Evolutionary conservation across 2,329 filamentous ascomycete species (phyloP).

Genomic region (Fusarium napiforme): DNA sequence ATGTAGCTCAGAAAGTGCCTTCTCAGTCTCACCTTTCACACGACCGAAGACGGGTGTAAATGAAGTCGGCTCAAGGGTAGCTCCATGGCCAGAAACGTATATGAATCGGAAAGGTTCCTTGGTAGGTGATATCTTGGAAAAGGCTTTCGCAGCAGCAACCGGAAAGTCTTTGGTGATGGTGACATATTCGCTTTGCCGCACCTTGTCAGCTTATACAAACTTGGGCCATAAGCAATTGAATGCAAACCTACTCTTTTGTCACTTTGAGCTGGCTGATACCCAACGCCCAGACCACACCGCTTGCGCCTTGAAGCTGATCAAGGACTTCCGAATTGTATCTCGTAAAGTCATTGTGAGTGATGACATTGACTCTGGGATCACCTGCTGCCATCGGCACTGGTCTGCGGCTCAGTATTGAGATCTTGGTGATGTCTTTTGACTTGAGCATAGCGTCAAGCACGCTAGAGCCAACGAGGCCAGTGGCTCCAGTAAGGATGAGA

Average conservation of each 20-base stretch:
- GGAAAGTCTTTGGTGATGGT: constrained; percentile 30
- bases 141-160: constrained; percentile 26
- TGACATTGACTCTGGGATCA: constrained; percentile 31
- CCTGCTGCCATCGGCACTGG: constrained; percentile 24
- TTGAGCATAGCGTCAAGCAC: constrained; percentile 38
- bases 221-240: not conserved
- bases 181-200: constrained; percentile 21
- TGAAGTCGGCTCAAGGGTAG: constrained; percentile 5
- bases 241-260: constrained; percentile 23
- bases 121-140: constrained; percentile 13
- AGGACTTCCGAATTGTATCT: constrained; percentile 19
- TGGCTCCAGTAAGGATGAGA: constrained; percentile 46
- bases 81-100: constrained; percentile 25
- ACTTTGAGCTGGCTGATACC: constrained; percentile 34
- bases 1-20: constrained; percentile 16
- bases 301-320: constrained; percentile 23
- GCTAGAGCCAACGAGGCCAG: constrained; percentile 31
- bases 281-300: constrained; percentile 33
- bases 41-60: constrained; percentile 25
- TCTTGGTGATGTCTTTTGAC: constrained; percentile 30
- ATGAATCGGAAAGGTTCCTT: constrained; percentile 31
- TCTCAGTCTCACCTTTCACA: constrained; percentile 33
- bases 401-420: constrained; percentile 33
- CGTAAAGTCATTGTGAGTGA: constrained; percentile 24
- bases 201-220: not conserved